A percentile compares a stretch with the other conserved stretches of the same genome.
Evolutionary conservation across 305 asterid species (phyloP).

Genomic region (Withania somnifera): DNA sequence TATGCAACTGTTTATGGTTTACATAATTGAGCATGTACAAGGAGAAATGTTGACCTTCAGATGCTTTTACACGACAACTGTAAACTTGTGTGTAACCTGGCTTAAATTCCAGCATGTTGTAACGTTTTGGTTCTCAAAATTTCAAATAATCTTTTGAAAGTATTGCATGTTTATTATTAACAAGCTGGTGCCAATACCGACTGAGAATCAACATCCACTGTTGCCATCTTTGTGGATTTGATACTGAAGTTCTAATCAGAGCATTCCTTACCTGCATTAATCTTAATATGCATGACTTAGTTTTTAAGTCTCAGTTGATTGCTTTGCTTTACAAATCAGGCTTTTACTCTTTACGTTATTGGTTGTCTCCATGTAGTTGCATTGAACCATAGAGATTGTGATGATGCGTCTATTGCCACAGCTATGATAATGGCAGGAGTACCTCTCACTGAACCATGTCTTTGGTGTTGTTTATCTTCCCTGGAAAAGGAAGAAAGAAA

Average conservation of each 20-base stretch:
- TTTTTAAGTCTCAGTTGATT: background rate
- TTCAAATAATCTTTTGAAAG: background rate
- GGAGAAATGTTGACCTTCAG: background rate
- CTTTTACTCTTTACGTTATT: background rate
- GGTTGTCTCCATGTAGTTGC: conserved; percentile 47
- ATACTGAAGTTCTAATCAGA: background rate
- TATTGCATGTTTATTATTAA: background rate
- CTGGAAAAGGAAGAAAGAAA: conserved; percentile 29
- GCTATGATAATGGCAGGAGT: conserved; percentile 63
- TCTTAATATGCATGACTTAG: background rate
- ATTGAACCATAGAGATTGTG: conserved; percentile 32
- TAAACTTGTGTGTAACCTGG: background rate
- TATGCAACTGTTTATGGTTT: background rate
- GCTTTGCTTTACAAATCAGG: background rate
- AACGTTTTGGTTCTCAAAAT: background rate
- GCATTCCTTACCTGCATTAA: background rate
- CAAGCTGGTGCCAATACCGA: background rate
- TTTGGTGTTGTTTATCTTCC: conserved; percentile 38
- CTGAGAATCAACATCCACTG: background rate
- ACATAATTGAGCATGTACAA: background rate
- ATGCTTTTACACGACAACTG: background rate
- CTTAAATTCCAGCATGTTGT: background rate
- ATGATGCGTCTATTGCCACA: conserved; percentile 30
- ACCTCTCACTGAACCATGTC: conserved; percentile 67
- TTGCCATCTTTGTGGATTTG: background rate